Evolutionary conservation across 2,329 filamentous ascomycete genomes (phyloP).

Genomic region (Colletotrichum musae): DNA sequence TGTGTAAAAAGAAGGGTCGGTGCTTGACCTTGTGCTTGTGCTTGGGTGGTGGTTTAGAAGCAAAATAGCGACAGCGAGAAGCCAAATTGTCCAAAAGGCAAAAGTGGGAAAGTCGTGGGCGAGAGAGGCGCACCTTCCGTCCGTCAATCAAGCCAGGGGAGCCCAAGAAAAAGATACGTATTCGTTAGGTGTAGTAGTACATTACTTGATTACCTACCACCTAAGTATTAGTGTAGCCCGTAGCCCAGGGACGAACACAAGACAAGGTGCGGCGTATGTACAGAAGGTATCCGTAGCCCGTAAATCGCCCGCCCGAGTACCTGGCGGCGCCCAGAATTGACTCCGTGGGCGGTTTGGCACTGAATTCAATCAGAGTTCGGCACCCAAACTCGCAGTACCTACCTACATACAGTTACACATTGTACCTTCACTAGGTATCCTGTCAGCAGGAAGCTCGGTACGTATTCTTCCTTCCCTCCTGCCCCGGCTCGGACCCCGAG

Average conservation of each 20-base stretch:
- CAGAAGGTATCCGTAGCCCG: too few relatives aligned
- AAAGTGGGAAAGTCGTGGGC: constrained; percentile 8
- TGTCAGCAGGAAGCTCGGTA: not conserved
- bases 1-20: not conserved
- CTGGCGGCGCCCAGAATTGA: constrained; percentile 24
- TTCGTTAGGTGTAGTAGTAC: too few relatives aligned
- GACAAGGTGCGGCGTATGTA: too few relatives aligned
- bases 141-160: too few relatives aligned
- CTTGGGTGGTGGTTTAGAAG: not conserved
- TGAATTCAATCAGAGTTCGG: constrained; percentile 2
- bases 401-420: not conserved
- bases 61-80: constrained; percentile 18
- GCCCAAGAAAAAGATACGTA: too few relatives aligned
- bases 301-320: not conserved
- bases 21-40: not conserved
- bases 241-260: too few relatives aligned
- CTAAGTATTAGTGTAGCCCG: too few relatives aligned
- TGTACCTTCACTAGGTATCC: not conserved
- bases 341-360: constrained; percentile 16
- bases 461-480: too few relatives aligned
- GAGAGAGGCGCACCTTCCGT: too few relatives aligned
- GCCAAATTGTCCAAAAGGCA: constrained; percentile 14
- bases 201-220: too few relatives aligned
- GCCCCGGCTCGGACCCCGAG: constrained; percentile 23
- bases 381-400: constrained; percentile 13